These are phyloP conservation scores for Mycosphaerella arachidis DNA, from an alignment of 2,329 filamentous ascomycete genomes.

Conservation along the genomic window DNA sequence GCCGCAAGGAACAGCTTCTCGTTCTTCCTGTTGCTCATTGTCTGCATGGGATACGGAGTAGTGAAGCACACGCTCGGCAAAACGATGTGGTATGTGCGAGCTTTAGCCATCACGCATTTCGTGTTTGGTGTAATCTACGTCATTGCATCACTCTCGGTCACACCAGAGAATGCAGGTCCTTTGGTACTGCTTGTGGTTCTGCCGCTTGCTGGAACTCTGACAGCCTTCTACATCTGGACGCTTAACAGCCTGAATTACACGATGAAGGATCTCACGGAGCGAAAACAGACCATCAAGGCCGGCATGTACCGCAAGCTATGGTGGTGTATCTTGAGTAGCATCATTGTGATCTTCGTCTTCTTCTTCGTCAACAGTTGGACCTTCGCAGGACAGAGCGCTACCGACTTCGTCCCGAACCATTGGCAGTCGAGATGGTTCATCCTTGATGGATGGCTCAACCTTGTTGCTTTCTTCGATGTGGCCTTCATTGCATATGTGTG, in stretches of 20 bases:
- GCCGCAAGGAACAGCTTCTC: slow-evolving; percentile 95
- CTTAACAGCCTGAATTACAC: slow-evolving; percentile 91
- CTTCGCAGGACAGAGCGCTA: slow-evolving; percentile 78
- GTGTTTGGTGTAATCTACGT: slow-evolving; percentile 92
- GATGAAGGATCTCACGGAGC: slow-evolving; percentile 90
- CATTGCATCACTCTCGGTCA: slow-evolving; percentile 80
- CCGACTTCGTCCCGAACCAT: slow-evolving; percentile 89
- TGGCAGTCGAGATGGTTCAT: slow-evolving; percentile 99
- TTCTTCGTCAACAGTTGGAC: slow-evolving; percentile 98
- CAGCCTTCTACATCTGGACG: slow-evolving; percentile 98
- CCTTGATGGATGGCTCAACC: slow-evolving; percentile 92
- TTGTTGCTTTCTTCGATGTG: slow-evolving; percentile 93
- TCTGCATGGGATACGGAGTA: slow-evolving; percentile 99
- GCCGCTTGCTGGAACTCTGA: slow-evolving; percentile 84
- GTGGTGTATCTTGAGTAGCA: slow-evolving; percentile 92
- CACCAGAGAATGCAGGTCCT: slow-evolving; percentile 82
- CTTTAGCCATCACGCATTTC: slow-evolving; percentile 87
- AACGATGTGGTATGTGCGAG: slow-evolving; percentile 90
- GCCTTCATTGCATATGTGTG: slow-evolving; percentile 92
- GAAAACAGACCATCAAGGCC: slow-evolving; percentile 90
- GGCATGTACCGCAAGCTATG: slow-evolving; percentile 97
- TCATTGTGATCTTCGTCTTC: slow-evolving; percentile 94
- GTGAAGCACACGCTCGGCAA: slow-evolving; percentile 89
- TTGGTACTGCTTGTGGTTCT: slow-evolving; percentile 90
- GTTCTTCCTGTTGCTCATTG: slow-evolving; percentile 94